Percentiles rank a stretch among this genome's conserved stretches.
These are phyloP conservation scores for Solanum hybrid DNA, from an alignment of 305 asterid genomes.

Conservation along the genomic window DNA sequence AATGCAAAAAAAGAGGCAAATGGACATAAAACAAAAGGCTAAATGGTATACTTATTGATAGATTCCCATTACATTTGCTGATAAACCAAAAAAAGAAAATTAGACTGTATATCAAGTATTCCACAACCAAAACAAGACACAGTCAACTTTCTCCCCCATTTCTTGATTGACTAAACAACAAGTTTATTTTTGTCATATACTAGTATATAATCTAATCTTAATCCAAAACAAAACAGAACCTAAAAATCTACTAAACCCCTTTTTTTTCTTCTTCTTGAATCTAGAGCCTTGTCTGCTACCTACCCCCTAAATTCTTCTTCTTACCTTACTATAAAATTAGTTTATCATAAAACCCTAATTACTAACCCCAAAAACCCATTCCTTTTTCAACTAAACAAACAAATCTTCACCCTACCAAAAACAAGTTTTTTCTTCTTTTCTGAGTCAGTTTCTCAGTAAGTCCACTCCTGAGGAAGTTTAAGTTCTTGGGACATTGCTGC, in stretches of 20 bases:
- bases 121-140: not conserved
- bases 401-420: not conserved
- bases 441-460: constrained; percentile 22
- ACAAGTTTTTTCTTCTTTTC: not conserved
- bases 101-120: not conserved
- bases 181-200: not conserved
- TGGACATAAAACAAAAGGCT: not conserved
- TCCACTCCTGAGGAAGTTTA: constrained; percentile 31
- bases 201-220: not conserved
- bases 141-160: not conserved
- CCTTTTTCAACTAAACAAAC: not conserved
- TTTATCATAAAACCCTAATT: not conserved
- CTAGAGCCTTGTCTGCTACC: not conserved
- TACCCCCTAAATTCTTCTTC: not conserved
- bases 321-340: not conserved
- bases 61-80: not conserved
- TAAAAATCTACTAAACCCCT: not conserved
- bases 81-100: not conserved
- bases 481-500: constrained; percentile 26
- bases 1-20: not conserved
- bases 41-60: not conserved
- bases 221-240: not conserved
- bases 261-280: not conserved
- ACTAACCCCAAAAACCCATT: not conserved
- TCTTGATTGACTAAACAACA: not conserved